Conservation (phyloP, 2,329 filamentous ascomycete species). For the Hortaea werneckii region DNA sequence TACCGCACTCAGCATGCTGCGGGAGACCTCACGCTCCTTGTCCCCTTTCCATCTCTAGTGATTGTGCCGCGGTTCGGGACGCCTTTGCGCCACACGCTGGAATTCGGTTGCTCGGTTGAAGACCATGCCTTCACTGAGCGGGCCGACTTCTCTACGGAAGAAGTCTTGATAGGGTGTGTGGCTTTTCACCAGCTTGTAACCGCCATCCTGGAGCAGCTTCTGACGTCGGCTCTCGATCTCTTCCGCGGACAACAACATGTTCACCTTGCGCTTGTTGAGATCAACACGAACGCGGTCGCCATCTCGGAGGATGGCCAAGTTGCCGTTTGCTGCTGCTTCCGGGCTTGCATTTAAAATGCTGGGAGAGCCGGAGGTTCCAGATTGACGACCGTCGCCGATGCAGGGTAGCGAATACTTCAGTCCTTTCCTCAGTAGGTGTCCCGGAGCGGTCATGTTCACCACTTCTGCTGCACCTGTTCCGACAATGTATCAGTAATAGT, state of each 20-base stretch:
- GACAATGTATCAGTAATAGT: too few relatives aligned
- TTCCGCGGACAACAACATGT: slow-evolving; percentile 35
- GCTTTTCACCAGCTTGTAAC: slow-evolving; percentile 16
- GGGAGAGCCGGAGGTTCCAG: slow-evolving; percentile 45
- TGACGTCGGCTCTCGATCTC: slow-evolving; percentile 33
- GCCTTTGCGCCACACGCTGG: slow-evolving; percentile 19
- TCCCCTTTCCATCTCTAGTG: slow-evolving; percentile 9
- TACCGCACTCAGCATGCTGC: too few relatives aligned
- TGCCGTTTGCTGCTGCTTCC: slow-evolving; percentile 45
- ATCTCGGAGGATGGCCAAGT: slow-evolving; percentile 41
- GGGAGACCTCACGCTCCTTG: too few relatives aligned
- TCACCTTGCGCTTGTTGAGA: slow-evolving; percentile 38
- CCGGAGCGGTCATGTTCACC: slow-evolving; percentile 25
- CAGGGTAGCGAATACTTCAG: slow-evolving; percentile 36
- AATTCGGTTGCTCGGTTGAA: slow-evolving; percentile 17
- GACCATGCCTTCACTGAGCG: slow-evolving; percentile 23
- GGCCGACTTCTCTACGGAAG: slow-evolving; percentile 20
- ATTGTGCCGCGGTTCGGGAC: slow-evolving; percentile 18
- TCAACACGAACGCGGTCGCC: slow-evolving; percentile 44
- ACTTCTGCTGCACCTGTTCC: slow-evolving; percentile 17
- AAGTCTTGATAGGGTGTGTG: slow-evolving; percentile 24
- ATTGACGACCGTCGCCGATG: slow-evolving; percentile 47
- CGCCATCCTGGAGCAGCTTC: slow-evolving; percentile 17
- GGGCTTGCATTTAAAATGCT: slow-evolving; percentile 48
- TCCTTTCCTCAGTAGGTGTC: slow-evolving; percentile 18